These are phyloP conservation scores for Penicillium sp. DNA, from an alignment of 2,329 filamentous ascomycete genomes.

Conservation along the genomic window DNA sequence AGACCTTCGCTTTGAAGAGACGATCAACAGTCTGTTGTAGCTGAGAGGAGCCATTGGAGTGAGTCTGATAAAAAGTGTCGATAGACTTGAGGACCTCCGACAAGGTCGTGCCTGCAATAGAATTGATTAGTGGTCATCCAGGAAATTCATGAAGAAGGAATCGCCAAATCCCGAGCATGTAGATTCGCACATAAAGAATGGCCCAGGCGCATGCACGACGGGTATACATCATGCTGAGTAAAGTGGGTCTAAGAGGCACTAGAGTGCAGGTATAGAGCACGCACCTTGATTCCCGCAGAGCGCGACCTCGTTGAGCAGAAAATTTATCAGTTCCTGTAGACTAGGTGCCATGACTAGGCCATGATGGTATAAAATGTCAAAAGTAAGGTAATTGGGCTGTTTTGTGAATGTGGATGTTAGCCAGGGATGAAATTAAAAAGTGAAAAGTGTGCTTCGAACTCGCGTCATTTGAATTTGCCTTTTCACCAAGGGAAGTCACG, in stretches of 20 bases:
- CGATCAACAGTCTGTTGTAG: conserved; percentile 43
- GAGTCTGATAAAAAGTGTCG: conserved; percentile 34
- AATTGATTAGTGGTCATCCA: conserved; percentile 17
- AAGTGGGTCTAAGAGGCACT: conserved; percentile 18
- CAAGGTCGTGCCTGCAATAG: conserved; percentile 32
- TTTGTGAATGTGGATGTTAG: not conserved
- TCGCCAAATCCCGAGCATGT: not conserved
- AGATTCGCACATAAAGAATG: not conserved
- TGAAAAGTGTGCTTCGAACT: conserved; percentile 32
- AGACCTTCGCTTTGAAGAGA: conserved; percentile 51
- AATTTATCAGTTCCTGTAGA: conserved; percentile 55
- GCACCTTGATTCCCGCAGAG: conserved; percentile 56
- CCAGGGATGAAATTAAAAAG: conserved; percentile 17
- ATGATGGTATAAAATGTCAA: conserved; percentile 7
- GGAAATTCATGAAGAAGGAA: not conserved
- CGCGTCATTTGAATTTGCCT: conserved; percentile 13
- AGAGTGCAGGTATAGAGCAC: conserved; percentile 25
- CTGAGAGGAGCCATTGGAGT: conserved; percentile 16
- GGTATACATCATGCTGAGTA: conserved; percentile 11
- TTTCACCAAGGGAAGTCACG: not conserved
- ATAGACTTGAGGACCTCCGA: conserved; percentile 34
- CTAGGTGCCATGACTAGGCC: conserved; percentile 44
- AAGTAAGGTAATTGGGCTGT: not conserved
- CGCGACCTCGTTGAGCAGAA: conserved; percentile 56
- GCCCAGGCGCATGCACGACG: not conserved